These are phyloP conservation scores for Taphrina populina DNA, from an alignment of 1,139 yeast species.

Conservation along the genomic window DNA sequence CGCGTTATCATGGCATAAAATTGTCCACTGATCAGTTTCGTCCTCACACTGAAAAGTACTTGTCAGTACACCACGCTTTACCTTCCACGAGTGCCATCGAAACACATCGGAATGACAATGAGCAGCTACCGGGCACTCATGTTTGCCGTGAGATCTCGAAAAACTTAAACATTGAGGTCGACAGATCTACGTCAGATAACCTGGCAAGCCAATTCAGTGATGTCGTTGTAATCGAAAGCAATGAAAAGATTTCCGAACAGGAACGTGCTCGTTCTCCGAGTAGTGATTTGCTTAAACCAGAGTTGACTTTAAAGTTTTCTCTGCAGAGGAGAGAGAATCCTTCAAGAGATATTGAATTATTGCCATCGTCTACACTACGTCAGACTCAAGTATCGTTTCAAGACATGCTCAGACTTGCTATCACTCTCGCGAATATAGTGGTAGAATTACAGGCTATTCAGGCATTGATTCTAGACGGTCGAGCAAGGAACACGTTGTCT, in stretches of 20 bases:
- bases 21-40: slow-evolving; percentile 1
- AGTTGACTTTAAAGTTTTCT: background rate
- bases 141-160: background rate
- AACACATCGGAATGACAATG: background rate
- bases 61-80: background rate
- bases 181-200: background rate
- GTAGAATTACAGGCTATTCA: background rate
- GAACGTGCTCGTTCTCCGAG: no score
- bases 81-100: background rate
- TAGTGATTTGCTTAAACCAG: no score
- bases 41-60: background rate
- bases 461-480: background rate
- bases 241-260: no score
- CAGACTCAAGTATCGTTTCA: slow-evolving; percentile 4
- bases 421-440: background rate
- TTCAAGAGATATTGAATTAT: background rate
- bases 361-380: slow-evolving; percentile 3
- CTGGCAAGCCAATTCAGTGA: no score
- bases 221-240: no score
- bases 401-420: background rate
- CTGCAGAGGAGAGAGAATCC: slow-evolving; percentile 7
- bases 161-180: background rate
- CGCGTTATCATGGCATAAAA: slow-evolving; percentile 1
- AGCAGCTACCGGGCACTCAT: background rate
- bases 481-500: background rate